These are phyloP conservation scores for Skeletonema marinoi DNA, from an alignment of 108 stramenopile genomes.

Conservation along the genomic window DNA sequence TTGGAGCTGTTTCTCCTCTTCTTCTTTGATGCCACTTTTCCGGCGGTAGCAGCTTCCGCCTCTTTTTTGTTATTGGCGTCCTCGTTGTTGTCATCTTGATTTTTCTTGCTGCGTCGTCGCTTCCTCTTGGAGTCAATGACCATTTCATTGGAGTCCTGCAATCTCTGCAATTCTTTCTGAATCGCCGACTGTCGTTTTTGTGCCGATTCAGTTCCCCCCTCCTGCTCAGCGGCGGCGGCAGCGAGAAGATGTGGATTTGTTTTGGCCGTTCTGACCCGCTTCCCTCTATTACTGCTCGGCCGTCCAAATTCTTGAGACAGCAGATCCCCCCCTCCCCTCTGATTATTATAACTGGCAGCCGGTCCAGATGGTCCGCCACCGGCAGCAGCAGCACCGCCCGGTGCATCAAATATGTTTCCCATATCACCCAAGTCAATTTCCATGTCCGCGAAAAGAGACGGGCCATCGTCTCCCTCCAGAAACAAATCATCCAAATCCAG, in stretches of 20 bases:
- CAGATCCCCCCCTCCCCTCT: not conserved
- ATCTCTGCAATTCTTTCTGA: not conserved
- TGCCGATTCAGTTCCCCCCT: not conserved
- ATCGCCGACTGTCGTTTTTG: not conserved
- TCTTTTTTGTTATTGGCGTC: not conserved
- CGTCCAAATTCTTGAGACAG: not conserved
- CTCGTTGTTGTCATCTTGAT: not conserved
- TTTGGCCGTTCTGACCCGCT: not conserved
- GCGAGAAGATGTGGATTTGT: constrained; percentile 10
- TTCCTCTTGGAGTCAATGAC: not conserved
- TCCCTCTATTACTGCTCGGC: not conserved
- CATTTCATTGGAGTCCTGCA: not conserved
- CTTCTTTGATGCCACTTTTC: not conserved
- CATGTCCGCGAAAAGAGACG: constrained; percentile 33
- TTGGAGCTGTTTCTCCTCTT: not conserved
- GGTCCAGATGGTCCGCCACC: not conserved
- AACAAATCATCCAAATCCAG: too few species aligned
- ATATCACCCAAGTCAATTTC: constrained; percentile 35
- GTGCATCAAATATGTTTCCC: constrained; percentile 22
- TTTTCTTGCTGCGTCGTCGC: not conserved
- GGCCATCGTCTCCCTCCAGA: not conserved
- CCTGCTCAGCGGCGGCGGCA: not conserved
- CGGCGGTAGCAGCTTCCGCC: too few species aligned
- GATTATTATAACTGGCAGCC: not conserved
- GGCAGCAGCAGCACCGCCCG: constrained; percentile 3